Evolutionary conservation across 2,329 filamentous ascomycete species (phyloP), one percentile per base, ranked within the genome.

Genomic region (Colletotrichum shisoi): DNA sequence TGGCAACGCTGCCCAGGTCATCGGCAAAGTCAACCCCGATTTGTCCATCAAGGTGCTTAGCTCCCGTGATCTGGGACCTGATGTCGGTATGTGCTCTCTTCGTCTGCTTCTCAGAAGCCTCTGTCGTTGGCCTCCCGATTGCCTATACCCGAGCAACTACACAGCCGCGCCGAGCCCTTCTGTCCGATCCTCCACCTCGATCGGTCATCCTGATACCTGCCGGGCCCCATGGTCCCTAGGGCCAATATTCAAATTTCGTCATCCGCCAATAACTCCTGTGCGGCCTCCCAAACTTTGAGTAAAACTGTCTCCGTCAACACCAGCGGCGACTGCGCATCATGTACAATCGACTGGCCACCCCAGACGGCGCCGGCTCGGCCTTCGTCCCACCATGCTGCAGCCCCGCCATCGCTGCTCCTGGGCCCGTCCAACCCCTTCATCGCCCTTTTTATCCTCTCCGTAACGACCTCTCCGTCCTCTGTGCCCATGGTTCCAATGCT

Each of bases 21-120:
- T 94, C 69, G 92, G 91, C 71, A 94, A 93, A 76, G 91, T 95
- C 53, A 89, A 91, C 73, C 83, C 83, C 2, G 91, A 94, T 76
- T 80, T 92, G 24, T 86, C 86, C 19, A 82, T 95, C 72, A 91
- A 89, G 75, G 90, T 91, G 34, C 81, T 93, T 70, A 88, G 83
- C 68, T 86, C 88, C 17, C 84, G 87, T 58, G 91, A 94, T 77
- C 84, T 94, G 57, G 92, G 92, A 6, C 79, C 81, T 13, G 79
- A 81, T 61, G 85, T 94, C 70, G 90, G 91, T 93, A 81, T 67
- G 89, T 85, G 40, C 15, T 13, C 31, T 40, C 42, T 15, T 1
- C 17, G 37, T 17, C 17, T 34, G 17, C 17, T 37, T 52, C 37
- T 17, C 4, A 8, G 31, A 34, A 34, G 9, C 31, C 31, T 34